phyloP scores from a whole-genome alignment of 768 basidiomycete species.

The Clitopilus passeckerianus region DNA sequence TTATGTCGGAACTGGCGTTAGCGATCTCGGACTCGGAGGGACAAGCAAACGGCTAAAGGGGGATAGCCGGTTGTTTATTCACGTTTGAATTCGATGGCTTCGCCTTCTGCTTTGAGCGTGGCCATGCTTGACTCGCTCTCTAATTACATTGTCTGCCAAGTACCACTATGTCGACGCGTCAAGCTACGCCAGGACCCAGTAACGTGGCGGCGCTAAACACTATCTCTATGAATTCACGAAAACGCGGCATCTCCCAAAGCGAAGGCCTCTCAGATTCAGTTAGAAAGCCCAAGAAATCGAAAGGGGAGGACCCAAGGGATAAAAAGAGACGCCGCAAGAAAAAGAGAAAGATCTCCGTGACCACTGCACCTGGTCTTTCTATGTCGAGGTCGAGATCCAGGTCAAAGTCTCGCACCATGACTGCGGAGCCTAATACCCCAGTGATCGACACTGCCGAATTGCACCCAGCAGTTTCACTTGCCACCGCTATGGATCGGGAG shows the following conservation, averaged over 20 bases:
- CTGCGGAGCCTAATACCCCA: slow-evolving; percentile 8
- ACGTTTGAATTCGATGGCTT: neutral
- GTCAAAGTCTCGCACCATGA: slow-evolving; percentile 4
- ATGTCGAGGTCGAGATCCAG: slow-evolving; percentile 8
- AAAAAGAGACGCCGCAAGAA: slow-evolving; percentile 33
- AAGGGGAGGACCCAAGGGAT: slow-evolving; percentile 25
- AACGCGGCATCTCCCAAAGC: slow-evolving; percentile 24
- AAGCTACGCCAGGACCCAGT: slow-evolving; percentile 27
- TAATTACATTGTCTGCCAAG: neutral
- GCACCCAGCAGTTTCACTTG: neutral
- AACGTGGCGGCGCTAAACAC: slow-evolving; percentile 14
- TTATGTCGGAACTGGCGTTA: neutral
- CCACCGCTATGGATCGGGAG: neutral
- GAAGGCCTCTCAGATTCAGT: slow-evolving; percentile 14
- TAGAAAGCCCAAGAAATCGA: slow-evolving; percentile 23
- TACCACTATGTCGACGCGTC: slow-evolving; percentile 23
- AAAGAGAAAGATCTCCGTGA: slow-evolving; percentile 29
- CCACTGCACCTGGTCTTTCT: slow-evolving; percentile 9
- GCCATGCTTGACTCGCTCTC: neutral
- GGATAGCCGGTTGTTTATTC: neutral
- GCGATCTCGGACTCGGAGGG: neutral
- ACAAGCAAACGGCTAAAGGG: no score
- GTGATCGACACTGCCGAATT: neutral
- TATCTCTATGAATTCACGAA: slow-evolving; percentile 23
- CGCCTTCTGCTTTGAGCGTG: neutral